Percentiles rank a stretch among this genome's conserved stretches.
Evolutionary conservation across 148 eudicot genomes (phyloP).

Genomic region (Chenopodium berlandieri): DNA sequence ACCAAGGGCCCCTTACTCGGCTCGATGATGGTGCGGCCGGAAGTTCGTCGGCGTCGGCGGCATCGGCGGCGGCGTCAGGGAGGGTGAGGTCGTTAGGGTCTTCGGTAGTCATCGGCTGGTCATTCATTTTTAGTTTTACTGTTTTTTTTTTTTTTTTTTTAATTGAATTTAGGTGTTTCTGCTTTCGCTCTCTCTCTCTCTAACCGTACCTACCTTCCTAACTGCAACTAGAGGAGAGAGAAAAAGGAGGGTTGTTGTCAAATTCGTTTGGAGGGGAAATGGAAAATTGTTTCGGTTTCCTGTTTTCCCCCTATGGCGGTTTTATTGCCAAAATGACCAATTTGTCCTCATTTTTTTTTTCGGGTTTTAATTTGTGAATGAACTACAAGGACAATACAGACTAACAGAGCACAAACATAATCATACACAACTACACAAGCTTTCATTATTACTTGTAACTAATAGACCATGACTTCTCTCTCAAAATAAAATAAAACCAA

Average conservation of each 20-base stretch:
- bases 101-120: conserved; percentile 26
- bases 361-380: too few relatives aligned
- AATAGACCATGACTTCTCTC: too few relatives aligned
- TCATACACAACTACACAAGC: too few relatives aligned
- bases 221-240: conserved; percentile 21
- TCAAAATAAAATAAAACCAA: too few relatives aligned
- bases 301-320: conserved; percentile 12
- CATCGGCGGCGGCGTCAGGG: conserved; percentile 20
- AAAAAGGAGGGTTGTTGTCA: not conserved
- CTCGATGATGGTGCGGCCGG: conserved; percentile 9
- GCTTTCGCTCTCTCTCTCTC: not conserved
- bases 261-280: not conserved
- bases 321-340: not conserved
- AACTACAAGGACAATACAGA: too few relatives aligned
- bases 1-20: conserved; percentile 55
- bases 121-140: conserved; percentile 12
- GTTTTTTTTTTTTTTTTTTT: not conserved
- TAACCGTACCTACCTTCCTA: conserved; percentile 28
- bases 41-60: conserved; percentile 1
- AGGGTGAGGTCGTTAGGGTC: conserved; percentile 34
- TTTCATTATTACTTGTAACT: too few relatives aligned
- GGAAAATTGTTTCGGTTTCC: not conserved
- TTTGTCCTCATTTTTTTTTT: not conserved
- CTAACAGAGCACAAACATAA: too few relatives aligned
- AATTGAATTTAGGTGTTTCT: not conserved